These are phyloP conservation scores for Rhizopus sp. DNA, from an alignment of 371 early-diverging fungal genomes.

Conservation along the genomic window DNA sequence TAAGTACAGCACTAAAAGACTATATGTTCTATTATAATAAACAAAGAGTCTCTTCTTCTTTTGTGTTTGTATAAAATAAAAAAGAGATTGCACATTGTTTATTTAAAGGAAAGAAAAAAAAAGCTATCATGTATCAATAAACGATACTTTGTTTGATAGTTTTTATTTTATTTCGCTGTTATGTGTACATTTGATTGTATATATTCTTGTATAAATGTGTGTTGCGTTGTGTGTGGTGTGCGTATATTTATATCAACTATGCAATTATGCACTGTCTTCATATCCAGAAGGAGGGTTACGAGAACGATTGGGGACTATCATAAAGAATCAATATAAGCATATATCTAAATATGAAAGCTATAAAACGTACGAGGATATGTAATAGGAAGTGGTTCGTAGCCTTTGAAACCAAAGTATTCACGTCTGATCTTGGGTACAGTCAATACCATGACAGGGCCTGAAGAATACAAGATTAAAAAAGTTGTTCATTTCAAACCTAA, in stretches of 20 bases:
- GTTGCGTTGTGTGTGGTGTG: not conserved
- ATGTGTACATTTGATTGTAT: not conserved
- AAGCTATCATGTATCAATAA: too few relatives aligned
- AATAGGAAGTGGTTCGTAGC: constrained; percentile 40
- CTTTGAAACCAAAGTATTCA: constrained; percentile 53
- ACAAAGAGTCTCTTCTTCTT: too few relatives aligned
- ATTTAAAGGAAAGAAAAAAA: too few relatives aligned
- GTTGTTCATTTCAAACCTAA: not conserved
- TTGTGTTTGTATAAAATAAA: too few relatives aligned
- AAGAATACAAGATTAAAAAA: not conserved
- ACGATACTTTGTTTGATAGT: too few relatives aligned
- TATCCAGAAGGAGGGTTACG: constrained; percentile 51
- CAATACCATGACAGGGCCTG: constrained; percentile 53
- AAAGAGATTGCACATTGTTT: too few relatives aligned
- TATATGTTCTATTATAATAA: too few relatives aligned
- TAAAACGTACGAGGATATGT: constrained; percentile 49
- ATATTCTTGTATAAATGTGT: too few relatives aligned
- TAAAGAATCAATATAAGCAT: constrained; percentile 1
- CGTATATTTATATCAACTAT: constrained; percentile 5
- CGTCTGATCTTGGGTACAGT: constrained; percentile 51
- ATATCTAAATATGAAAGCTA: not conserved
- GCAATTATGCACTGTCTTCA: constrained; percentile 33
- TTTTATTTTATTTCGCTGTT: too few relatives aligned
- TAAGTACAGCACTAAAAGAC: too few relatives aligned
- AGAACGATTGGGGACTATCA: constrained; percentile 45